Evolutionary conservation across 139 green algal genomes (phyloP), one percentile per base, ranked within the genome.

Genomic region (Pseudopediastrum boryanum): DNA sequence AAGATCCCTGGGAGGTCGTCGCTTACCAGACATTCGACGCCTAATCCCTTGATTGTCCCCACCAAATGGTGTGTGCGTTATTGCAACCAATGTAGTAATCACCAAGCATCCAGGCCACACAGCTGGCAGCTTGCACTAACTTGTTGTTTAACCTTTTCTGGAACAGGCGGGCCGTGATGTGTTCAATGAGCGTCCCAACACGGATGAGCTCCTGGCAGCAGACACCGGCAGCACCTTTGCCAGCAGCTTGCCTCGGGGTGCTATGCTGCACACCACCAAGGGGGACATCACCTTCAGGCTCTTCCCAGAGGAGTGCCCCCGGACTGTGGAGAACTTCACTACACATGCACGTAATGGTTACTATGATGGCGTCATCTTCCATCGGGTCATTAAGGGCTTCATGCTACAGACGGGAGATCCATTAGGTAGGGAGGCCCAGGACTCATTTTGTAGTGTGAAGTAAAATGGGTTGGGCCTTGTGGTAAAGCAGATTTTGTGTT

Each of bases 381-480:
- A 99, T 85, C 85, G 96, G 16, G 91, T 99, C 16, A 99, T 99
- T 82, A 98, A 98, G 84, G 93, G 93, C 56, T 99, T 99, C 94
- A 98, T 98, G 95, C 77, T 98, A 13, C 96, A 99, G 78, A 97
- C 92, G 4, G 95, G 95, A 16, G 92, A 96, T 72, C 92, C 92
- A 8, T 71, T 94, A 13, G 90, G 90, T 92, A 54, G 36, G 82
- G n/a, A n/a, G n/a, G n/a, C n/a, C n/a, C n/a, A n/a, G n/a, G n/a
- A n/a, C n/a, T n/a, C n/a, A n/a, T n/a, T n/a, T n/a, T n/a, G n/a
- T n/a, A n/a, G n/a, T n/a, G n/a, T n/a, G n/a, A n/a, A n/a, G n/a
- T n/a, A n/a, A n/a, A n/a, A n/a, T n/a, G n/a, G n/a, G n/a, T n/a
- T n/a, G n/a, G n/a, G n/a, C n/a, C n/a, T n/a, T n/a, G n/a, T n/a